Percentiles rank a stretch among this genome's conserved stretches.
phyloP scores from a whole-genome alignment of 2,329 filamentous ascomycete species.

The Verticillium longisporum region DNA sequence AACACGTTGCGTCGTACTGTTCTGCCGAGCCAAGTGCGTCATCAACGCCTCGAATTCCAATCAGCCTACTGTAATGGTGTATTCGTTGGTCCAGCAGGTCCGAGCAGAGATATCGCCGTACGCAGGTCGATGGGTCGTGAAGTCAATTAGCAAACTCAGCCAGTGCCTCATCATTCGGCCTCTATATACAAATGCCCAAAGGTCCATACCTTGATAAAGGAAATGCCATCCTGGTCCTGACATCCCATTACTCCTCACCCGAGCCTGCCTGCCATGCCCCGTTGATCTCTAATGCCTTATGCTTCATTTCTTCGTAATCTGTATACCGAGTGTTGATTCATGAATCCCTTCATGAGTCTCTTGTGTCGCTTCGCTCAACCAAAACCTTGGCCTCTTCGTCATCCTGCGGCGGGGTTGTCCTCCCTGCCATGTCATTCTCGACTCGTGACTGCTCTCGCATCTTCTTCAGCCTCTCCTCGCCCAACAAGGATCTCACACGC shows the following conservation, averaged over 20 bases:
- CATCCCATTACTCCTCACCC: neutral
- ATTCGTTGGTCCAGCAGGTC: no score
- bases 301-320: neutral
- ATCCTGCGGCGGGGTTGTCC: neutral
- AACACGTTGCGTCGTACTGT: no score
- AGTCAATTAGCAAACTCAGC: neutral
- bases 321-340: neutral
- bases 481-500: constrained; percentile 57
- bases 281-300: neutral
- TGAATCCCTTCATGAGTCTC: neutral
- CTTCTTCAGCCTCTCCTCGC: constrained; percentile 15
- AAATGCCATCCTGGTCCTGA: neutral
- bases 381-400: neutral
- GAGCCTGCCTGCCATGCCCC: neutral
- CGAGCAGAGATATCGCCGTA: no score
- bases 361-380: neutral
- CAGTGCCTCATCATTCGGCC: neutral
- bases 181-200: neutral
- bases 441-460: neutral
- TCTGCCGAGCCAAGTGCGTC: no score
- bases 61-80: no score
- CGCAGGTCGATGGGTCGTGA: no score
- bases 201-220: neutral
- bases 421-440: neutral
- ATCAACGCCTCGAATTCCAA: no score